phyloP scores from a whole-genome alignment of 73 alveolate genomes.

The Blepharisma stoltei region DNA sequence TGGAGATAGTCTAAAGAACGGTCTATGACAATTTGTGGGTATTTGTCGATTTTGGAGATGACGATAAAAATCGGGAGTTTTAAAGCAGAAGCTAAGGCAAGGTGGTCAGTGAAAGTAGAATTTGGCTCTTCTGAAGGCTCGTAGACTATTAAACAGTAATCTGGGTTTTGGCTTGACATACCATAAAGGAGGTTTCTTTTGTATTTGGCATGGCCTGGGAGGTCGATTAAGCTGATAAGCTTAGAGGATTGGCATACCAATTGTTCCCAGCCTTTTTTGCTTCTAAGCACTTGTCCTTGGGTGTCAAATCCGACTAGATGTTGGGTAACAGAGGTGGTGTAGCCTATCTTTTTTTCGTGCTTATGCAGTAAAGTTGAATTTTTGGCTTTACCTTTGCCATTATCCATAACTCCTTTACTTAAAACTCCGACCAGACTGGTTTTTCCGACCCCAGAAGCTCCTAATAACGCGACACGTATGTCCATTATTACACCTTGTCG shows the following conservation, averaged over 20 bases:
- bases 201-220: constrained; percentile 23
- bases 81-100: constrained; percentile 10
- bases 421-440: constrained; percentile 33
- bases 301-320: constrained; percentile 5
- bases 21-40: not conserved
- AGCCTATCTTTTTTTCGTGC: constrained; percentile 28
- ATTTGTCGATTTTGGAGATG: not conserved
- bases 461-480: constrained; percentile 23
- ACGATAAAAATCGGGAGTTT: constrained; percentile 16
- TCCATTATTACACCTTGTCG: not conserved
- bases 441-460: constrained; percentile 22
- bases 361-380: constrained; percentile 4
- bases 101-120: not conserved
- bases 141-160: not conserved
- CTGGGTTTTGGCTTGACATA: constrained; percentile 14
- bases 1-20: not conserved
- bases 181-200: not conserved
- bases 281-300: not conserved
- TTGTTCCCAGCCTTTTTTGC: not conserved
- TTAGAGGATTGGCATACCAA: not conserved
- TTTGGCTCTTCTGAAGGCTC: not conserved
- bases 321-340: not conserved
- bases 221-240: constrained; percentile 23
- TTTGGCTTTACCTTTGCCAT: constrained; percentile 30
- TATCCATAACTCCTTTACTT: constrained; percentile 16